Conservation (phyloP, 2,329 filamentous ascomycete genomes). For the Venturia oleaginea region DNA sequence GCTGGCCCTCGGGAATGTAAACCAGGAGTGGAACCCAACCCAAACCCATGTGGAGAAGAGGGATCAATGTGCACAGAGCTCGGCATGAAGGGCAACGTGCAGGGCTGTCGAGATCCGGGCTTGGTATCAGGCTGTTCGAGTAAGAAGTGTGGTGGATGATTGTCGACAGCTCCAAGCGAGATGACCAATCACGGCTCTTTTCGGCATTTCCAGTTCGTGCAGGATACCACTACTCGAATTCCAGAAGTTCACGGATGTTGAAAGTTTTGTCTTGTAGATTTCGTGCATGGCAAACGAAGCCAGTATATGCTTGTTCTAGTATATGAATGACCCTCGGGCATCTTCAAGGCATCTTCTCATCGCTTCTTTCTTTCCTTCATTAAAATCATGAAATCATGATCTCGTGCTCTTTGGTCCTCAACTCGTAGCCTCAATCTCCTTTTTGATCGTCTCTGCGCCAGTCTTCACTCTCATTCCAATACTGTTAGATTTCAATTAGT, state of each 20-base stretch:
- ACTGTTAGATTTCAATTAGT: not conserved
- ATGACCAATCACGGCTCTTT: not conserved
- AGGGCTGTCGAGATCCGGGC: not conserved
- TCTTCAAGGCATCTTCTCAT: not conserved
- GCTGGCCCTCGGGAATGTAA: not conserved
- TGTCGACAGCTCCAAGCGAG: not conserved
- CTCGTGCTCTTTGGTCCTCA: not conserved
- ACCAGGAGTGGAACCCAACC: not conserved
- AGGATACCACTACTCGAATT: not conserved
- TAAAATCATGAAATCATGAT: not conserved
- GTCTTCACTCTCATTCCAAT: constrained; percentile 14
- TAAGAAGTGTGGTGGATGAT: not conserved
- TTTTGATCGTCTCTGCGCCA: constrained; percentile 12
- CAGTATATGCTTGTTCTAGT: not conserved
- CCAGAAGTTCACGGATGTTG: not conserved
- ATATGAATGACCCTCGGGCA: not conserved
- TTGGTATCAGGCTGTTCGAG: not conserved
- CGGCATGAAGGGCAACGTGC: not conserved
- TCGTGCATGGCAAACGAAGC: not conserved
- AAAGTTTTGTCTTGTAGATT: not conserved
- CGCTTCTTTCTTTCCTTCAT: not conserved
- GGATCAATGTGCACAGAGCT: not conserved
- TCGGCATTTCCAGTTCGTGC: not conserved
- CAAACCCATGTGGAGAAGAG: not conserved
- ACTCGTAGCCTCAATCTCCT: constrained; percentile 9